Conservation (phyloP, 2,329 filamentous ascomycete species). For the Colletotrichum sp. region DNA sequence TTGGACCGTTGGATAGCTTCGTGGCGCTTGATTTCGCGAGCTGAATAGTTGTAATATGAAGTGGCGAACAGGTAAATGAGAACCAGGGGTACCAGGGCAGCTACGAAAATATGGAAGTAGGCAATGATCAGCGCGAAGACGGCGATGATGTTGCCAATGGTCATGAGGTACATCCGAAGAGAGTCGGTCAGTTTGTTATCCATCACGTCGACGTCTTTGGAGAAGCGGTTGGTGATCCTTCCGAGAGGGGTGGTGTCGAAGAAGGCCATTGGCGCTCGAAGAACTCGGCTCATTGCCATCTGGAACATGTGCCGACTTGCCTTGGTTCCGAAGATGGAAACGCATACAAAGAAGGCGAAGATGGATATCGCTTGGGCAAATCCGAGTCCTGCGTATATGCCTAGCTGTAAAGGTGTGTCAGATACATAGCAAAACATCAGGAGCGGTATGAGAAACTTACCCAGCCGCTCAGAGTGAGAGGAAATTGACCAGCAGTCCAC, state of each 20-base stretch:
- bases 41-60: slow-evolving; percentile 86
- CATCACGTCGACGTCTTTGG: slow-evolving; percentile 93
- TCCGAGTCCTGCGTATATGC: slow-evolving; percentile 71
- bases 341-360: slow-evolving; percentile 78
- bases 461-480: not conserved
- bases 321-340: slow-evolving; percentile 80
- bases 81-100: slow-evolving; percentile 67
- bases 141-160: slow-evolving; percentile 78
- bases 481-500: slow-evolving; percentile 80
- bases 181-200: slow-evolving; percentile 89
- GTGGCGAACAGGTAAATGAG: slow-evolving; percentile 81
- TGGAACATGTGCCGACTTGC: slow-evolving; percentile 83
- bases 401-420: slow-evolving; percentile 44
- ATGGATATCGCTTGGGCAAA: slow-evolving; percentile 72
- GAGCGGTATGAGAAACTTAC: not conserved
- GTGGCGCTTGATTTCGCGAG: slow-evolving; percentile 91
- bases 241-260: slow-evolving; percentile 96
- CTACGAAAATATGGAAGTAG: slow-evolving; percentile 86
- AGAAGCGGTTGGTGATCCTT: slow-evolving; percentile 96
- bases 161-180: slow-evolving; percentile 90
- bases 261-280: slow-evolving; percentile 78
- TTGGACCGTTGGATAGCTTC: slow-evolving; percentile 85
- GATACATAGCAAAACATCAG: not conserved
- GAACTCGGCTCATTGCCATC: slow-evolving; percentile 75
- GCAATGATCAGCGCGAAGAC: slow-evolving; percentile 90